These are phyloP conservation scores for Helicostylum pulchrum DNA, from an alignment of 192 early-diverging fungal genomes.

Conservation along the genomic window DNA sequence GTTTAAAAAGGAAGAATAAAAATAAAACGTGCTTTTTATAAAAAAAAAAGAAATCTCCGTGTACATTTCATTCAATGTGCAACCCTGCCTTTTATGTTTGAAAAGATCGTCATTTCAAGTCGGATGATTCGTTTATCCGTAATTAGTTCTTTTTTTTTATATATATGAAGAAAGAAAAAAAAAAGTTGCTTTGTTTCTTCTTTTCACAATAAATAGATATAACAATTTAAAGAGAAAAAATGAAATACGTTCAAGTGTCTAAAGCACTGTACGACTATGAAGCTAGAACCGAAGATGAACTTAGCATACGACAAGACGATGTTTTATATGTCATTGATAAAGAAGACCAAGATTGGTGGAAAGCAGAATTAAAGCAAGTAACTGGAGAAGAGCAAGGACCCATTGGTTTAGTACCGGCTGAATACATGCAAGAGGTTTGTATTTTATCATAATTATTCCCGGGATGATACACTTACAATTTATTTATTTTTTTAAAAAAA, in stretches of 20 bases:
- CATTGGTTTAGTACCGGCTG: slow-evolving; percentile 84
- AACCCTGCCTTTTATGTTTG: too few relatives aligned
- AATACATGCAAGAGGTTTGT: slow-evolving; percentile 76
- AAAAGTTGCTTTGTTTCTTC: not conserved
- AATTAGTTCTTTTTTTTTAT: too few relatives aligned
- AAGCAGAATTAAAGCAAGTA: slow-evolving; percentile 68
- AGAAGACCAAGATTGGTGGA: slow-evolving; percentile 91
- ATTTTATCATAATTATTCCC: not conserved
- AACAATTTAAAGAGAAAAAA: not conserved
- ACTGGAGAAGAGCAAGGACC: slow-evolving; percentile 41
- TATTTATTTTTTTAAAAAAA: not conserved
- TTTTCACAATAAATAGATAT: not conserved
- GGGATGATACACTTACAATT: not conserved
- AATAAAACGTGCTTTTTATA: not conserved
- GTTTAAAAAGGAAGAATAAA: slow-evolving; percentile 29
- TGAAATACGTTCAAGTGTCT: slow-evolving; percentile 54
- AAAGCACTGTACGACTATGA: slow-evolving; percentile 90
- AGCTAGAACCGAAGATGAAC: slow-evolving; percentile 79
- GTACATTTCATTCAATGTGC: too few relatives aligned
- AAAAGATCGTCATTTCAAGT: too few relatives aligned
- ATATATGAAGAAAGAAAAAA: not conserved
- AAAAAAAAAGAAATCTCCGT: not conserved
- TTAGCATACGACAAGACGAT: slow-evolving; percentile 83
- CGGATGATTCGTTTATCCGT: too few relatives aligned
- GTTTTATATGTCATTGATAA: slow-evolving; percentile 82